Evolutionary conservation across 306 rosid species (phyloP).

Genomic region (Potentilla sterilis): DNA sequence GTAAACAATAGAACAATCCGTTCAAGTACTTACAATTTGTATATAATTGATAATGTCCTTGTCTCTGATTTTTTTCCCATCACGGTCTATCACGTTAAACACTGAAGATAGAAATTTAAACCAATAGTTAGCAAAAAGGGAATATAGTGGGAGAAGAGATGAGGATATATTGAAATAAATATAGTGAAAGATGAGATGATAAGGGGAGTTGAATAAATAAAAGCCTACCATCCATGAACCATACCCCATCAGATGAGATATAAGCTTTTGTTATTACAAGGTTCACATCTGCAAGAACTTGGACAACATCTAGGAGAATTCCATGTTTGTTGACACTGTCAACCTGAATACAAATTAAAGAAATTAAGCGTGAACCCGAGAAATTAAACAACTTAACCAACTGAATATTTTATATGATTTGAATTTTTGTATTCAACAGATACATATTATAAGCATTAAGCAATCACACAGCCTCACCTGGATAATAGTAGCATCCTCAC

Average conservation of each 20-base stretch:
- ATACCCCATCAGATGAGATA: constrained; percentile 88
- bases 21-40: constrained; percentile 58
- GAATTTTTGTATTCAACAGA: constrained; percentile 1
- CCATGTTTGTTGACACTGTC: constrained; percentile 93
- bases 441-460: background rate
- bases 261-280: constrained; percentile 76
- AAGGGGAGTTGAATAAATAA: background rate
- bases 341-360: constrained; percentile 44
- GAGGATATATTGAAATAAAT: background rate
- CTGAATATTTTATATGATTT: background rate
- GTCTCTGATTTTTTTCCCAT: constrained; percentile 84
- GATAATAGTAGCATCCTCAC: constrained; percentile 76
- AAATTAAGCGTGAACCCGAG: background rate
- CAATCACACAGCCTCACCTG: constrained; percentile 43
- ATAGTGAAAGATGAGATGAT: background rate
- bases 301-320: constrained; percentile 82
- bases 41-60: constrained; percentile 72
- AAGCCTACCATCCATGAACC: constrained; percentile 95
- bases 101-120: constrained; percentile 46
- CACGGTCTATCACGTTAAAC: constrained; percentile 68
- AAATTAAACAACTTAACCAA: background rate
- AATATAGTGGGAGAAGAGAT: background rate
- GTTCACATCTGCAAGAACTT: constrained; percentile 85
- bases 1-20: background rate
- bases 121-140: background rate